Evolutionary conservation across 2,329 filamentous ascomycete species (phyloP).

Genomic region (Hypoxylon sp.): DNA sequence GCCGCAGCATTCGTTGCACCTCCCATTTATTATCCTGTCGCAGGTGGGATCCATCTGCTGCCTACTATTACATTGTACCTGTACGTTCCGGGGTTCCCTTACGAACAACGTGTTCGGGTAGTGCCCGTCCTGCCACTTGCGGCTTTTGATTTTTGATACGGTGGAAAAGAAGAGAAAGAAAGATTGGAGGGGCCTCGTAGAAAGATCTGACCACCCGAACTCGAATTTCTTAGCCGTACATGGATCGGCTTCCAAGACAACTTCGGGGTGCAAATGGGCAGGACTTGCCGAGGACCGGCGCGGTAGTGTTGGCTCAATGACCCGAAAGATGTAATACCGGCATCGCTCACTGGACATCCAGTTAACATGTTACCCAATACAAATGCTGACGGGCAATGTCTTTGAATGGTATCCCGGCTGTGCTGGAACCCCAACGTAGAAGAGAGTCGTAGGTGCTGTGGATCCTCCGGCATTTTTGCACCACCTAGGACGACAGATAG

Average conservation of each 20-base stretch:
- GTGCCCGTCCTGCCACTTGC: conserved; percentile 22
- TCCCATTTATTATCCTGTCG: conserved; percentile 40
- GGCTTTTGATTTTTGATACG: conserved; percentile 22
- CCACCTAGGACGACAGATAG: conserved; percentile 36
- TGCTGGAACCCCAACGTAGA: conserved; percentile 39
- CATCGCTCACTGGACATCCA: conserved; percentile 37
- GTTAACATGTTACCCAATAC: conserved; percentile 35
- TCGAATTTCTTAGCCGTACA: conserved; percentile 40
- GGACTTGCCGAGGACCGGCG: conserved; percentile 43
- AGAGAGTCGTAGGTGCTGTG: conserved; percentile 42
- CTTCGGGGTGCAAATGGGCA: conserved; percentile 30
- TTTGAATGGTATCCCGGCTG: conserved; percentile 37
- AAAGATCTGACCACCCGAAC: conserved; percentile 43
- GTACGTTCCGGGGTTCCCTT: conserved; percentile 35
- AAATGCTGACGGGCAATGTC: conserved; percentile 31
- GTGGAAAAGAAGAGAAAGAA: conserved; percentile 5
- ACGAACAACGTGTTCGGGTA: conserved; percentile 36
- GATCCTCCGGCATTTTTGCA: conserved; percentile 40
- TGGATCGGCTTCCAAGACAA: conserved; percentile 43
- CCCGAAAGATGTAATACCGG: conserved; percentile 41
- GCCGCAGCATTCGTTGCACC: conserved; percentile 38
- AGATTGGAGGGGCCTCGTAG: conserved; percentile 17
- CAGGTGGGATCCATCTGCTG: conserved; percentile 51
- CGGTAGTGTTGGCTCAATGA: conserved; percentile 32
- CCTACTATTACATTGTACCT: conserved; percentile 30